Conservation (phyloP, 305 asterid genomes). For the Solanum chacoense region DNA sequence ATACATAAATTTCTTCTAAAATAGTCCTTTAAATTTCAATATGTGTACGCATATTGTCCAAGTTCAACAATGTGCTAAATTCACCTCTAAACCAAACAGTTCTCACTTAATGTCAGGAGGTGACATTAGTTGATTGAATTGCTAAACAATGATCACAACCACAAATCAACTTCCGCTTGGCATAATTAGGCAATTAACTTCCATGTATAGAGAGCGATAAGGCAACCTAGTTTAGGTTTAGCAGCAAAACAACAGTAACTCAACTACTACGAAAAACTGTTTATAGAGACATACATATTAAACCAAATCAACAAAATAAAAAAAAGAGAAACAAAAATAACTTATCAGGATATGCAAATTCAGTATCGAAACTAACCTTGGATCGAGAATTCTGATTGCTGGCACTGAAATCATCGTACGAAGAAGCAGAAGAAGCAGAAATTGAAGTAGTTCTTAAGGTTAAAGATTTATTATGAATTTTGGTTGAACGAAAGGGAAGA, state of each 20-base stretch:
- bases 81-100: background rate
- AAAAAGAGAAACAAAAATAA: background rate
- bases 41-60: background rate
- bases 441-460: slow-evolving; percentile 18
- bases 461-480: slow-evolving; percentile 7
- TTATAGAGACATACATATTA: background rate
- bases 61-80: background rate
- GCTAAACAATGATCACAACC: background rate
- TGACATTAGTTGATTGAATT: background rate
- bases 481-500: background rate
- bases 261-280: background rate
- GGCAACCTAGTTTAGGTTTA: background rate
- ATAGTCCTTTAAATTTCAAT: background rate
- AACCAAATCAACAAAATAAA: background rate
- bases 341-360: background rate
- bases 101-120: background rate
- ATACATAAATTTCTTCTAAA: background rate
- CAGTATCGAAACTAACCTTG: slow-evolving; percentile 26
- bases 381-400: slow-evolving; percentile 33
- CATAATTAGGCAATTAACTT: background rate
- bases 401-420: slow-evolving; percentile 20
- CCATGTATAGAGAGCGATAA: background rate
- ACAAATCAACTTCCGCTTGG: background rate
- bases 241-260: background rate
- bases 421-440: slow-evolving; percentile 39